These are phyloP conservation scores for Waitea zeae DNA, from an alignment of 1,284 basidiomycete genomes.

Conservation along the genomic window DNA sequence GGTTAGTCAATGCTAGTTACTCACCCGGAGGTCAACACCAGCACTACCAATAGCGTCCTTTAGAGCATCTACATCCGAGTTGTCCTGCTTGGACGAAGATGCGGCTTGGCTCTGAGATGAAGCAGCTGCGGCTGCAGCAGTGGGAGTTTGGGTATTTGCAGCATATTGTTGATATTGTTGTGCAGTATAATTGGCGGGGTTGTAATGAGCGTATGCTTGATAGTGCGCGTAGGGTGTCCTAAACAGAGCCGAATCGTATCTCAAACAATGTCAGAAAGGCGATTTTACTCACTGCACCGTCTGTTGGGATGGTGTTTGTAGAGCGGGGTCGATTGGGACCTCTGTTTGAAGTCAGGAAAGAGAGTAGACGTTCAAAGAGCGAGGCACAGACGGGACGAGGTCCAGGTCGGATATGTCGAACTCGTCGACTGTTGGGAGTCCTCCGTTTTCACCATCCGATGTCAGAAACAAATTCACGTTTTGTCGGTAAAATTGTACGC, in stretches of 20 bases:
- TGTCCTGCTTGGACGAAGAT: slow-evolving; percentile 20
- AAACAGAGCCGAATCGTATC: neutral
- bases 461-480: no score
- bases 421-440: no score
- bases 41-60: slow-evolving; percentile 73
- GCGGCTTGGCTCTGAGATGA: slow-evolving; percentile 7
- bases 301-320: slow-evolving; percentile 41
- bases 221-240: slow-evolving; percentile 26
- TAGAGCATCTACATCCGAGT: slow-evolving; percentile 52
- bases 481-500: no score
- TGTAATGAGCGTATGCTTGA: slow-evolving; percentile 32
- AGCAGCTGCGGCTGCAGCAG: slow-evolving; percentile 1
- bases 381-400: no score
- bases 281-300: slow-evolving; percentile 19
- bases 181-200: slow-evolving; percentile 22
- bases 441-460: no score
- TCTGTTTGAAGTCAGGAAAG: no score
- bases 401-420: no score
- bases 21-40: slow-evolving; percentile 62
- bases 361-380: no score
- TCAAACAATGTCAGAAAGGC: neutral
- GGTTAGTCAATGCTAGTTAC: slow-evolving; percentile 8
- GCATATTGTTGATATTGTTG: slow-evolving; percentile 35
- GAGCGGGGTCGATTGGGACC: slow-evolving; percentile 51
- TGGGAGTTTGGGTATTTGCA: slow-evolving; percentile 9